A percentile compares a stretch with the other conserved stretches of the same genome.
These are phyloP conservation scores for Scalesia atractyloides DNA, from an alignment of 129 eudicot genomes.

Conservation along the genomic window DNA sequence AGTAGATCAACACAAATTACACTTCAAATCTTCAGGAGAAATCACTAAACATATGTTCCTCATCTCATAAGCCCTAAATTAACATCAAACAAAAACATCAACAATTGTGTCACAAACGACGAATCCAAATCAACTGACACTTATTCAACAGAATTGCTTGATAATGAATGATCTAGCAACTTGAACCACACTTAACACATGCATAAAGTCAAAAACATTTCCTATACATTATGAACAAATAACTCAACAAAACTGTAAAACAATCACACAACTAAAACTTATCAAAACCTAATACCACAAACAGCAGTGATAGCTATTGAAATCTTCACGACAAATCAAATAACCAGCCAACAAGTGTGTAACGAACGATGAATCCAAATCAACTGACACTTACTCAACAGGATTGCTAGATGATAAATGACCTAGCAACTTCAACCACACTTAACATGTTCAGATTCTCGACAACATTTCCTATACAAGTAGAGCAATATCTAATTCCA, in stretches of 20 bases:
- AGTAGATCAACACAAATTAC: not conserved
- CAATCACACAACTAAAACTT: not conserved
- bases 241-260: not conserved
- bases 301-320: not conserved
- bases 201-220: not conserved
- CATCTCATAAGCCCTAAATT: not conserved
- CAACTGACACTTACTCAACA: not conserved
- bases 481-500: not conserved
- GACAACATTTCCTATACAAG: not conserved
- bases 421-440: not conserved
- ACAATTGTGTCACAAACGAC: not conserved
- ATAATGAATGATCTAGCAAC: not conserved
- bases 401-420: not conserved
- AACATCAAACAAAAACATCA: not conserved
- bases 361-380: not conserved
- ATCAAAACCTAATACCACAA: not conserved
- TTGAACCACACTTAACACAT: not conserved
- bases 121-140: not conserved
- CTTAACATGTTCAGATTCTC: not conserved
- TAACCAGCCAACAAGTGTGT: not conserved
- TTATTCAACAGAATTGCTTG: not conserved
- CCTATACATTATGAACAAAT: not conserved
- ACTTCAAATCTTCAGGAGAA: not conserved
- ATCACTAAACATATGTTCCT: not conserved
- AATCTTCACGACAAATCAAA: not conserved